Evolutionary conservation across 2,329 filamentous ascomycete species (phyloP).

Genomic region (Cercospora citrullina): DNA sequence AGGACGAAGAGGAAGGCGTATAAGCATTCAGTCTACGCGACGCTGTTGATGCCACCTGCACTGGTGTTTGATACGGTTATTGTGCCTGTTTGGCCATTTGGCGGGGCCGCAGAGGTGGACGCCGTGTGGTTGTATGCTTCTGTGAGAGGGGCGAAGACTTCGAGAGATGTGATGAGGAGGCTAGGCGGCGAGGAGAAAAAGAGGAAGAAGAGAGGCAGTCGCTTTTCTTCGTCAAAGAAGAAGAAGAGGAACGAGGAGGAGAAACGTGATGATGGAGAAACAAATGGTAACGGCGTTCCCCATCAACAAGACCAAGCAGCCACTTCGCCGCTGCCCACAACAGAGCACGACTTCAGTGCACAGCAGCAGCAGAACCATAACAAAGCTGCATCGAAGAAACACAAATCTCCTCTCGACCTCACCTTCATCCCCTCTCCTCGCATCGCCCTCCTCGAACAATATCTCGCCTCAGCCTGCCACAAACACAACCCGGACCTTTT

Average conservation of each 20-base stretch:
- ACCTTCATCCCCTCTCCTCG: slow-evolving; percentile 41
- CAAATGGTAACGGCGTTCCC: background rate
- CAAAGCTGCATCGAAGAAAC: slow-evolving; percentile 20
- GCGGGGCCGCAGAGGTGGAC: slow-evolving; percentile 41
- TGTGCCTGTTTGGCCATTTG: slow-evolving; percentile 42
- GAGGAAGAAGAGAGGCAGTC: background rate
- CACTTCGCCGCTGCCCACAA: background rate
- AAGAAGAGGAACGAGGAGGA: background rate
- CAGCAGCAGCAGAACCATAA: background rate
- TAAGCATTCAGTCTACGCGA: slow-evolving; percentile 46
- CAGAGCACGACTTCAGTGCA: background rate
- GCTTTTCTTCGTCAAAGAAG: background rate
- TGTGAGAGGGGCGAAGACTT: slow-evolving; percentile 49
- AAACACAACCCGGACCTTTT: slow-evolving; percentile 42
- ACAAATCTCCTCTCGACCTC: slow-evolving; percentile 40
- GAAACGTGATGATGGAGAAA: background rate
- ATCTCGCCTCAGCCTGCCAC: slow-evolving; percentile 45
- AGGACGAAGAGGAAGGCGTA: slow-evolving; percentile 46
- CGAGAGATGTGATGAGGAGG: slow-evolving; percentile 43
- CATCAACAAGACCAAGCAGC: background rate
- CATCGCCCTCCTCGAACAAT: slow-evolving; percentile 42
- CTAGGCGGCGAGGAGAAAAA: slow-evolving; percentile 23
- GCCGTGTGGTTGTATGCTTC: slow-evolving; percentile 43
- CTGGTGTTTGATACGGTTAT: slow-evolving; percentile 40
- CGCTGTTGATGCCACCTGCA: slow-evolving; percentile 44